Evolutionary conservation across 768 basidiomycete species (phyloP).

Genomic region (Xerocomellus dryophilus): DNA sequence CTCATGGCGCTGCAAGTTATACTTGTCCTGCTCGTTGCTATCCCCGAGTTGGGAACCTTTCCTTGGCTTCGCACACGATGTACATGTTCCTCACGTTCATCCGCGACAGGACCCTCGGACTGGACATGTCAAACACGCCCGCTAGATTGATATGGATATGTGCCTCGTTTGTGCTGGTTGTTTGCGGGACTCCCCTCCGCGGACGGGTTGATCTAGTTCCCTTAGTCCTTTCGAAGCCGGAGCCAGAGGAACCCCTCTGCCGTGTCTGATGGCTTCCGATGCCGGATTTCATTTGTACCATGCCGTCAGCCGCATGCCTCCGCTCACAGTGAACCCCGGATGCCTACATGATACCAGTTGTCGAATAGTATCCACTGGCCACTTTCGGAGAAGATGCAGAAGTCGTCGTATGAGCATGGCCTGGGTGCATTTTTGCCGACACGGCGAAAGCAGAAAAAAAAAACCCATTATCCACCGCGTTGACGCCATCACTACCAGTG

Average conservation of each 20-base stretch:
- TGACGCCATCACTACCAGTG: slow-evolving; percentile 3
- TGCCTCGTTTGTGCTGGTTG: background rate
- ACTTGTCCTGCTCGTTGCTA: slow-evolving; percentile 22
- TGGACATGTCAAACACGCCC: slow-evolving; percentile 7
- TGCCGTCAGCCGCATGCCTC: slow-evolving; percentile 7
- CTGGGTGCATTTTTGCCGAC: background rate
- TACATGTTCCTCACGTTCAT: slow-evolving; percentile 22
- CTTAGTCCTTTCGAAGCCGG: slow-evolving; percentile 15
- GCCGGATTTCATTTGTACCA: background rate
- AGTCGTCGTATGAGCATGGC: background rate
- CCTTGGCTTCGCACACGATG: slow-evolving; percentile 17
- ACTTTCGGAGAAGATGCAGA: background rate
- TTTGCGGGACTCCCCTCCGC: slow-evolving; percentile 21
- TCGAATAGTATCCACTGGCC: background rate
- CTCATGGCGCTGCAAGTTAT: slow-evolving; percentile 19
- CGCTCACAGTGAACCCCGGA: background rate
- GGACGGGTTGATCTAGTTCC: slow-evolving; percentile 24
- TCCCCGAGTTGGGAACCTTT: slow-evolving; percentile 16
- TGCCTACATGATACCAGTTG: background rate
- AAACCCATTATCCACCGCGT: background rate
- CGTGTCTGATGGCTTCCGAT: slow-evolving; percentile 7
- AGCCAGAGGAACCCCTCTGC: slow-evolving; percentile 3
- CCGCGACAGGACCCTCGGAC: slow-evolving; percentile 11
- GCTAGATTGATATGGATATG: slow-evolving; percentile 4
- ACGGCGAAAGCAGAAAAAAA: background rate